Base-by-base conservation (phyloP, 345 rosid species). In the Kernera saxatilis region DNA sequence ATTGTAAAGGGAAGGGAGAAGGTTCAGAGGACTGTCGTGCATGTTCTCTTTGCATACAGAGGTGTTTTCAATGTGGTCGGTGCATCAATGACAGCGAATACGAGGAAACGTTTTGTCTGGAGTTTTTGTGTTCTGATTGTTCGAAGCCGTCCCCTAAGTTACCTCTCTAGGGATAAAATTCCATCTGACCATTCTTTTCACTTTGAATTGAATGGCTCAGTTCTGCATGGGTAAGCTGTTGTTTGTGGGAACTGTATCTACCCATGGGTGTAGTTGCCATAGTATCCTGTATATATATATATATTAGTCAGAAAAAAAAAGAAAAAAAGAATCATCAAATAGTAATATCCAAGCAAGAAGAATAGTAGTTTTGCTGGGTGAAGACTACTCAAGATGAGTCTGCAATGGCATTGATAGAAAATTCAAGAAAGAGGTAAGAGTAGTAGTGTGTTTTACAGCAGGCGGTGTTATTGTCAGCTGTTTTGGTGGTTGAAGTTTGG, bases 31-130 rank as follows among this genome's bases (percentile, higher is more conserved):
- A 64, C 5, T 94, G 99, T 67, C 85, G 99, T 76, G 99, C 89
- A 4, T 94, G 99, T 85, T 82, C 80, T 0, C 81, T 92, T 46
- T 94, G 99, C 80, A 86, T 91, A 70, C 60, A 75, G 66, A 84
- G 98, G 54, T 94, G 99, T 71, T 79, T 64, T 60, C 86, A 88
- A 45, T 94, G 99, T 82, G 98, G 99, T 53, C 73, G 87, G 61
- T 92, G 99, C 80, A 81, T 94, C 52, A 85, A 84, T 67, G 93
- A 86, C 71, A 77, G 80, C 5, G 96, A 87, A 52, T 92, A 87
- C 7, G 97, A 83, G 79, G 99, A 94, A 64, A 94, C 93, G 1
- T 94, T 92, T 74, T 84, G 88, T 64, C 76, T 94, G 70, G 93
- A 92, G 65, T 72, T 77, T 69, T 82, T 89, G 45, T 94, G 98